Base-by-base conservation (phyloP, 768 basidiomycete genomes). In the Rhodotorula kratochvilovae region DNA sequence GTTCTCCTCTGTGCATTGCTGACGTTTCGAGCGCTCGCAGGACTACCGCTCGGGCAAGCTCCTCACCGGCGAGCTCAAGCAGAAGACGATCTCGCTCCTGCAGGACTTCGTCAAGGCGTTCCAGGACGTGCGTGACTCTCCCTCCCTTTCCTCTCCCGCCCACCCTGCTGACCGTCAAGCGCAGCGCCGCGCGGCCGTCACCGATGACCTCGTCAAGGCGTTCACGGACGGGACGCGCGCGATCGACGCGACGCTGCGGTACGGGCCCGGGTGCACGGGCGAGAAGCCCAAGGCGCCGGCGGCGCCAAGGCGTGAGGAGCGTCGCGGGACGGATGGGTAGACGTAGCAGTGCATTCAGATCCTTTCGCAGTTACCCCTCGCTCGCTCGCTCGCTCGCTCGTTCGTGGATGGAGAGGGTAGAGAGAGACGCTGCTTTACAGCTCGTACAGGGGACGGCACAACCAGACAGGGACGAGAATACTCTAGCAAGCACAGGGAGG, bases 1-100 rank as follows among this genome's bases (percentile, higher is more conserved):
- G 39, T 29, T 56, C 8, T 46, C 45, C 31, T 25, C 55, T 57
- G 33, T 6, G 29, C 60, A 27, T 56, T 42, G 61, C 69, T 21
- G 33, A 67, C 31, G 61, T 56, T 19, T 42, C 54, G 7, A 19
- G 3, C 12, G 29, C 17, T 27, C 19, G 25, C 74, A 97, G 93
- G 93, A 95, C 62, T 99, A 99, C 81, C 89, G 92, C 29, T 85
- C 90, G 27, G 96, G 96, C 0, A 85, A 84, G 48, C 79, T 99
- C 64, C 84, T 96, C 62, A 96, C 94, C 0, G 92, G 92, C 11
- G 88, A 98, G 79, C 82, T 99, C 76, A 99, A 99, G 82, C 87
- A 87, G 21, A 87, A 83, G 79, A 95, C 92, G 78, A 97, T 98
- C 70, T 84, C 86, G 64, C 74, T 88, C 61, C 79, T 99, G 21